These are phyloP conservation scores for Blastocystis sp. DNA, from an alignment of 352 stramenopile species.

Conservation along the genomic window DNA sequence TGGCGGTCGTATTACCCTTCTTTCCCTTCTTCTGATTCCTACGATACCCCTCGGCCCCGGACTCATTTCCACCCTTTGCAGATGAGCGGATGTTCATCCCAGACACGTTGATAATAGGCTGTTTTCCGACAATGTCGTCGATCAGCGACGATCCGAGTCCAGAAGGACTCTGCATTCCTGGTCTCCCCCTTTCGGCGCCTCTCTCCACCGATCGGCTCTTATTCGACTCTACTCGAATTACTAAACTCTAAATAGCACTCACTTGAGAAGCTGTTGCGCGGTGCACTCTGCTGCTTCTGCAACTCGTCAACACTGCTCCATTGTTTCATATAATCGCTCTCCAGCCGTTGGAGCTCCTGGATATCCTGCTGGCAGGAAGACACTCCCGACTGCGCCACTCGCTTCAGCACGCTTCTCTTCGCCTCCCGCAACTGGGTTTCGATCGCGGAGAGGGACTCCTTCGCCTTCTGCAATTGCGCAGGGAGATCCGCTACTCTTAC, in stretches of 20 bases:
- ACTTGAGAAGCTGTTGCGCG: background rate
- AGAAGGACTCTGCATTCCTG: background rate
- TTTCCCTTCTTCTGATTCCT: slow-evolving; percentile 28
- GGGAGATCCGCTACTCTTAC: slow-evolving; percentile 42
- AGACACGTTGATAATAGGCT: background rate
- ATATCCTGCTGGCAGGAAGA: background rate
- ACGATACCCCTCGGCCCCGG: background rate
- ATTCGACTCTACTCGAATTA: background rate
- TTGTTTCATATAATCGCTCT: background rate
- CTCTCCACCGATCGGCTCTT: background rate
- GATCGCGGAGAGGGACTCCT: slow-evolving; percentile 13
- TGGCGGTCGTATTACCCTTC: background rate
- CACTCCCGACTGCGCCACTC: background rate
- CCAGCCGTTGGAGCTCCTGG: background rate
- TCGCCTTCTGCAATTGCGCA: slow-evolving; percentile 34
- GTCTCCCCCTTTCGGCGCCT: background rate
- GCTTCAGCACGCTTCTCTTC: background rate
- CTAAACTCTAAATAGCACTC: background rate
- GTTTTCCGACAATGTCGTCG: slow-evolving; percentile 16
- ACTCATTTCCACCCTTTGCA: background rate
- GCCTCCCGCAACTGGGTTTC: slow-evolving; percentile 2
- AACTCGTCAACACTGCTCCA: background rate
- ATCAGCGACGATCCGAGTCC: slow-evolving; percentile 47
- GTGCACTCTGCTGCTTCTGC: background rate
- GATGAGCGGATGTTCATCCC: background rate